Evolutionary conservation across 2,329 filamentous ascomycete genomes (phyloP), one percentile per base, ranked within the genome.

Genomic region (Teratosphaeria epicoccoides): DNA sequence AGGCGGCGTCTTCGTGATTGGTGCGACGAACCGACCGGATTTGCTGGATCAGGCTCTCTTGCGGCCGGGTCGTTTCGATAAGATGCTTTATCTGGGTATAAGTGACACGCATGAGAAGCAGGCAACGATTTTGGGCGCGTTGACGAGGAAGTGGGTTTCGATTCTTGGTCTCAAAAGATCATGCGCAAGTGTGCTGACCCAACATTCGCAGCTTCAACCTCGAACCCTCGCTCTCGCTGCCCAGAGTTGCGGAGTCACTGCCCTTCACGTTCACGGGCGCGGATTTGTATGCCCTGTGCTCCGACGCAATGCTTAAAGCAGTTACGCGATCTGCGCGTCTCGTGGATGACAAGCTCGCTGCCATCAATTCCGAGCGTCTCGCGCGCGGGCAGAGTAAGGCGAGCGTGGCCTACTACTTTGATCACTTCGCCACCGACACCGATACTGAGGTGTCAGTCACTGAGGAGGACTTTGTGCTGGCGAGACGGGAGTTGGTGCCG

Each of bases 41-140:
- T 73, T 97, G 50, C 77, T 98, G 22, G 91, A 98, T 66, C 88
- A 88, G 57, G 93, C 91, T 4, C 73, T 98, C 52, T 75, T 97
- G 44, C 81, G 91, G 50, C 93, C 91, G 1, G 91, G 91, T 2
- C 79, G 91, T 54, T 97, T 98, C 68, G 93, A 98, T 67, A 97
- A 97, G 75, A 95, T 97, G 90, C 79, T 98, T 25, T 98, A 97
- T 65, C 76, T 98, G 11, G 93, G 93, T 29, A 89, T 98, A 7
- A 94, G 88, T 6, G 93, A 98, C 69, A 96, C 90, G 3, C 91
- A 97, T 63, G 87, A 95, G 17, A 97, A 97, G 74, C 93, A 98
- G 71, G 80, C 88, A 56, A 96, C 84, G 22, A 97, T 98, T 57
- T 73, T 98, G 65, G 88, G 97, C 68, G 93, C 93, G 1, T 73